Evolutionary conservation across 2,329 filamentous ascomycete species (phyloP).

Genomic region (Ambrosiella beaveri): DNA sequence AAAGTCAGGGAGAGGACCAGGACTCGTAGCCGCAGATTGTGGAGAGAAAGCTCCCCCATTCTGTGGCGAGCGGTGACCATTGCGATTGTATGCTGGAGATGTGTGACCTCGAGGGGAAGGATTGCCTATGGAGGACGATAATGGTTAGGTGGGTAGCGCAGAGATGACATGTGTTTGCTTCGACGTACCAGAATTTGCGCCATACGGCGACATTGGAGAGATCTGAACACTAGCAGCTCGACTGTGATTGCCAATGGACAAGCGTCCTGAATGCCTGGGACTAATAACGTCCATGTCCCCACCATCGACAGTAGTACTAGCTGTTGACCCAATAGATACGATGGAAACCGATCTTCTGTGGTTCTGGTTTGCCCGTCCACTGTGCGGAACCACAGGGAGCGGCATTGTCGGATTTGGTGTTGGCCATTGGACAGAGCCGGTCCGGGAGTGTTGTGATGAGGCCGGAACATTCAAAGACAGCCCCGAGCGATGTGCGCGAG

Average conservation of each 20-base stretch:
- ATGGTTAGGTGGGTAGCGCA: neutral
- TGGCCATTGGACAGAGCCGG: slow-evolving; percentile 32
- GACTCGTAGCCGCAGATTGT: slow-evolving; percentile 22
- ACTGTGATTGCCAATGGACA: slow-evolving; percentile 39
- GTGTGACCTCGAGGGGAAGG: slow-evolving; percentile 28
- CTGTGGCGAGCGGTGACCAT: slow-evolving; percentile 12
- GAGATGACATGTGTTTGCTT: neutral
- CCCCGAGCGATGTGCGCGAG: slow-evolving; percentile 47
- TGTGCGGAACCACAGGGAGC: slow-evolving; percentile 14
- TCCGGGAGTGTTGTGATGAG: slow-evolving; percentile 26
- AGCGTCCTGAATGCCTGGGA: slow-evolving; percentile 6
- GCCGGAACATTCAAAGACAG: slow-evolving; percentile 44
- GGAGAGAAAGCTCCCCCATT: slow-evolving; percentile 17
- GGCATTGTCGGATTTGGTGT: slow-evolving; percentile 18
- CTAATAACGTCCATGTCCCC: slow-evolving; percentile 12
- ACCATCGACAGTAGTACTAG: slow-evolving; percentile 31
- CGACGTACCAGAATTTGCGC: slow-evolving; percentile 24
- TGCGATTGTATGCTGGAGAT: slow-evolving; percentile 35
- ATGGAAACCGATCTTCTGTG: slow-evolving; percentile 64
- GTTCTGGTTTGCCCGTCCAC: slow-evolving; percentile 20
- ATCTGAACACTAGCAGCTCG: slow-evolving; percentile 73
- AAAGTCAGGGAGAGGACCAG: slow-evolving; percentile 35
- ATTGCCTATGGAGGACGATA: slow-evolving; percentile 18
- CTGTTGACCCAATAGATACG: slow-evolving; percentile 51
- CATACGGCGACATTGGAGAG: slow-evolving; percentile 27